Percentiles rank a stretch among this genome's conserved stretches.
Conservation (phyloP, 768 basidiomycete species). For the Boletellus sp. region DNA sequence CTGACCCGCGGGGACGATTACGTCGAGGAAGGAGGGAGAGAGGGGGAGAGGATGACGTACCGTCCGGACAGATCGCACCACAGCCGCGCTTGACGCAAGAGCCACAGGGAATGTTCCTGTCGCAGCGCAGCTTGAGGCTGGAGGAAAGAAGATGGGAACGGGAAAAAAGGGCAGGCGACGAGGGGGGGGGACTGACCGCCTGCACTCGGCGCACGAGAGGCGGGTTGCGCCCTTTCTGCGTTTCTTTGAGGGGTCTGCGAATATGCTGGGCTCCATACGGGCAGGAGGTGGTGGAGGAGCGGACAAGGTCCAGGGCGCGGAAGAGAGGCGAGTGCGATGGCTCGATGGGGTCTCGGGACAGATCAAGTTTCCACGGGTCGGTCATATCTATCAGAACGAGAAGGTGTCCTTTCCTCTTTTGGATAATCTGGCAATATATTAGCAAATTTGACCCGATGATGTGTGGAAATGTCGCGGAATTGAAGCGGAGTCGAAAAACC, state of each 20-base stretch:
- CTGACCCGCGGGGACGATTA: slow-evolving; percentile 35
- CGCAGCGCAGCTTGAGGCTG: slow-evolving; percentile 46
- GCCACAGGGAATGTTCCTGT: slow-evolving; percentile 72
- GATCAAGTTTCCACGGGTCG: slow-evolving; percentile 11
- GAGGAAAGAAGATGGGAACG: not conserved
- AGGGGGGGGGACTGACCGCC: slow-evolving; percentile 44
- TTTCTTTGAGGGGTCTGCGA: slow-evolving; percentile 46
- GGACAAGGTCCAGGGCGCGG: slow-evolving; percentile 18
- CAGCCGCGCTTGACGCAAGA: slow-evolving; percentile 80
- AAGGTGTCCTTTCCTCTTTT: slow-evolving; percentile 18
- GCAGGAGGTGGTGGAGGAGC: not conserved
- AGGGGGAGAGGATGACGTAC: slow-evolving; percentile 37
- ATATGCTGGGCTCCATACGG: slow-evolving; percentile 23
- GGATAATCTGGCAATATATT: slow-evolving; percentile 18
- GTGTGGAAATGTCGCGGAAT: slow-evolving; percentile 22
- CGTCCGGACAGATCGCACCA: slow-evolving; percentile 78
- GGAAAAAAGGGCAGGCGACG: not conserved
- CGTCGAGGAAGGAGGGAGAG: slow-evolving; percentile 13
- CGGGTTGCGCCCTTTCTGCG: slow-evolving; percentile 70
- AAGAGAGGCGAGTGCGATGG: slow-evolving; percentile 12
- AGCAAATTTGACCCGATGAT: slow-evolving; percentile 7
- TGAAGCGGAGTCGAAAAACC: slow-evolving; percentile 10
- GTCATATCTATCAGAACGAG: slow-evolving; percentile 10
- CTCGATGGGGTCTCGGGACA: slow-evolving; percentile 3
- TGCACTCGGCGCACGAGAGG: slow-evolving; percentile 76